A percentile compares a stretch with the other conserved stretches of the same genome.
Evolutionary conservation across 129 eudicot species (phyloP).

Genomic region (Flaveria linearis): DNA sequence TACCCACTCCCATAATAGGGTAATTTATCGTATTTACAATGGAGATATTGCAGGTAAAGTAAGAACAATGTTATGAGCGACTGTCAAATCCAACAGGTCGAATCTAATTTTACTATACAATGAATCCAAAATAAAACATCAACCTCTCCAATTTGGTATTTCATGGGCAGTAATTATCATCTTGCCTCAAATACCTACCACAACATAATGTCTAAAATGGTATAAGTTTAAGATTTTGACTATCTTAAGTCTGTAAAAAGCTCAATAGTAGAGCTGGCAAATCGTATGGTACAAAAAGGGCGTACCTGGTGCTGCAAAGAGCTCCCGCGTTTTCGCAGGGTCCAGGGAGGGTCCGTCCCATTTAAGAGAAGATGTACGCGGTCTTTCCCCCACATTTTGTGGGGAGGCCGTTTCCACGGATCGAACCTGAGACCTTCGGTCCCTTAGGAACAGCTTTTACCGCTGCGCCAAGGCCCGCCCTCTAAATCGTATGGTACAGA

Average conservation of each 20-base stretch:
- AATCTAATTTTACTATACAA: not conserved
- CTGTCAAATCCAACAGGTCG: not conserved
- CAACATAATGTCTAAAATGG: not conserved
- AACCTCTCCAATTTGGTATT: not conserved
- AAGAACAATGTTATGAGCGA: not conserved
- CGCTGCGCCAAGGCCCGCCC: no score
- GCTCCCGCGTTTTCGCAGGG: no score
- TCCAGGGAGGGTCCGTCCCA: no score
- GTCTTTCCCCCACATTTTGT: no score
- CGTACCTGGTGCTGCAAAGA: no score
- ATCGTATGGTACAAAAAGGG: slow-evolving; percentile 1
- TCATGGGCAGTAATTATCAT: not conserved
- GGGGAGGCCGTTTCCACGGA: no score
- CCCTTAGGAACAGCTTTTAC: no score
- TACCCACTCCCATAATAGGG: not conserved
- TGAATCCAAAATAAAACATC: not conserved
- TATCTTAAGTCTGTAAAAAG: slow-evolving; percentile 8
- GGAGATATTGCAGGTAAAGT: slow-evolving; percentile 3
- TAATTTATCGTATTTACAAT: not conserved
- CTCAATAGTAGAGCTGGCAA: not conserved
- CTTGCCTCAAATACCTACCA: slow-evolving; percentile 17
- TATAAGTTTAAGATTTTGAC: not conserved
- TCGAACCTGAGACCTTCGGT: no score
- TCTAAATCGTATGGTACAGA: not conserved
- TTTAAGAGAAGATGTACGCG: no score